Percentiles rank a stretch among this genome's conserved stretches.
Conservation (phyloP, 2,329 filamentous ascomycete genomes). For the Trichoderma sp. region DNA sequence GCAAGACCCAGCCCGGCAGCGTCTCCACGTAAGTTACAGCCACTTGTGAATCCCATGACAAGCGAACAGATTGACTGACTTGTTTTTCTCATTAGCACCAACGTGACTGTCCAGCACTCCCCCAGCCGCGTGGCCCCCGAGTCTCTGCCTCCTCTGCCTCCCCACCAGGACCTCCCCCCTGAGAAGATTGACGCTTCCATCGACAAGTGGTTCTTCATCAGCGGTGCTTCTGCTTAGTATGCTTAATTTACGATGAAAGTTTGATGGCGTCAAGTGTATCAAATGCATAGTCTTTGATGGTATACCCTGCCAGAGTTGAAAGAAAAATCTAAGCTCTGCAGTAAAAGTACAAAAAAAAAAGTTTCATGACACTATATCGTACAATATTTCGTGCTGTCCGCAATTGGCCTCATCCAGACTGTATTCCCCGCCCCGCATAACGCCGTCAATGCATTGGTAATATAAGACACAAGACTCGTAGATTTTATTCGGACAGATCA, state of each 20-base stretch:
- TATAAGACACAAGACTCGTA: conserved; percentile 19
- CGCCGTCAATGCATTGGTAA: conserved; percentile 33
- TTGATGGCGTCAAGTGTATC: conserved; percentile 4
- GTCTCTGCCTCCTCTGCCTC: conserved; percentile 73
- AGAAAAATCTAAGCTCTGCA: background rate
- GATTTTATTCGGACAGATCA: conserved; percentile 59
- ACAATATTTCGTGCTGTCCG: conserved; percentile 17
- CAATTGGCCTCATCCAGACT: conserved; percentile 8
- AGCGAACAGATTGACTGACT: background rate
- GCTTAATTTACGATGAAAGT: background rate
- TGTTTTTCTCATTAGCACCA: conserved; percentile 58
- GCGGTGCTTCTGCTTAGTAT: conserved; percentile 78
- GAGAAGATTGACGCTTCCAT: conserved; percentile 93
- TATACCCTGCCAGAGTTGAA: conserved; percentile 19
- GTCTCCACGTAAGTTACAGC: conserved; percentile 70
- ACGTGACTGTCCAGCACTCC: conserved; percentile 73
- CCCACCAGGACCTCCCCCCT: conserved; percentile 74
- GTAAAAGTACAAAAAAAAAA: conserved; percentile 31
- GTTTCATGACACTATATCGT: conserved; percentile 21
- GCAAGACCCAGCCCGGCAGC: conserved; percentile 75
- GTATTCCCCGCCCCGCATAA: conserved; percentile 29
- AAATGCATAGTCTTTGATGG: conserved; percentile 12
- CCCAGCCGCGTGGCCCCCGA: conserved; percentile 65
- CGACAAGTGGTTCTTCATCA: conserved; percentile 99
- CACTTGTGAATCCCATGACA: too few species aligned